These are phyloP conservation scores for Lachnellula arida DNA, from an alignment of 2,329 filamentous ascomycete genomes.

Conservation along the genomic window DNA sequence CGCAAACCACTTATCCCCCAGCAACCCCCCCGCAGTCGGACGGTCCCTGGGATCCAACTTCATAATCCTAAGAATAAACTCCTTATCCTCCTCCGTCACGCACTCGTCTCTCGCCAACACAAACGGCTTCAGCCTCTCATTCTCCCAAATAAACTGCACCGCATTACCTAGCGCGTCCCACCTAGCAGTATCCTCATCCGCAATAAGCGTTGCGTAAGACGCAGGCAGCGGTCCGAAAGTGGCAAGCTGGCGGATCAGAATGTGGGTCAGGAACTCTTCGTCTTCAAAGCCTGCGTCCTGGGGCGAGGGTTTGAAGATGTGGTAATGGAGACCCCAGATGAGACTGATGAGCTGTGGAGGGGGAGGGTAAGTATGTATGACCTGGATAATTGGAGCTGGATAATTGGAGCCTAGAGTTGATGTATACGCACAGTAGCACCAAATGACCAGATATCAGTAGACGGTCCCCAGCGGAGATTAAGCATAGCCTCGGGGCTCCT, in stretches of 20 bases:
- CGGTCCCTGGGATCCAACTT: constrained; percentile 25
- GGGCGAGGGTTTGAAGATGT: constrained; percentile 24
- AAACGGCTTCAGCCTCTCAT: constrained; percentile 15
- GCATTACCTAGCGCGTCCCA: constrained; percentile 13
- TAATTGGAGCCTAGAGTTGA: constrained; percentile 10
- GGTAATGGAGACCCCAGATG: constrained; percentile 24
- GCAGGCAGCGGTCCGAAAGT: constrained; percentile 16
- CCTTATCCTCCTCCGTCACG: constrained; percentile 16
- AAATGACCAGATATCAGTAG: constrained; percentile 39
- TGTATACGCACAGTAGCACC: constrained; percentile 31
- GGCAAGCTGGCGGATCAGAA: constrained; percentile 15
- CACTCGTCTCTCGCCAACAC: constrained; percentile 11
- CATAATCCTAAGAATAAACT: constrained; percentile 22
- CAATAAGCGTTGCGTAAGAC: constrained; percentile 15
- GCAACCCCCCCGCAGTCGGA: constrained; percentile 22
- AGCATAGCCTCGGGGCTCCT: constrained; percentile 35
- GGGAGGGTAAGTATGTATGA: constrained; percentile 13
- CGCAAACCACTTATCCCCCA: constrained; percentile 15
- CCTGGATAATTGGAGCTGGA: too few relatives aligned
- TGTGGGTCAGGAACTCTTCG: constrained; percentile 14
- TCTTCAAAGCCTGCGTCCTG: constrained; percentile 16
- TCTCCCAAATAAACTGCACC: constrained; percentile 16
- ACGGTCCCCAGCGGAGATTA: constrained; percentile 33
- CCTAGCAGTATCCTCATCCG: constrained; percentile 14
- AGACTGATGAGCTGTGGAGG: constrained; percentile 25